phyloP scores from a whole-genome alignment of 139 green algal species.

The Micromonas commoda region DNA sequence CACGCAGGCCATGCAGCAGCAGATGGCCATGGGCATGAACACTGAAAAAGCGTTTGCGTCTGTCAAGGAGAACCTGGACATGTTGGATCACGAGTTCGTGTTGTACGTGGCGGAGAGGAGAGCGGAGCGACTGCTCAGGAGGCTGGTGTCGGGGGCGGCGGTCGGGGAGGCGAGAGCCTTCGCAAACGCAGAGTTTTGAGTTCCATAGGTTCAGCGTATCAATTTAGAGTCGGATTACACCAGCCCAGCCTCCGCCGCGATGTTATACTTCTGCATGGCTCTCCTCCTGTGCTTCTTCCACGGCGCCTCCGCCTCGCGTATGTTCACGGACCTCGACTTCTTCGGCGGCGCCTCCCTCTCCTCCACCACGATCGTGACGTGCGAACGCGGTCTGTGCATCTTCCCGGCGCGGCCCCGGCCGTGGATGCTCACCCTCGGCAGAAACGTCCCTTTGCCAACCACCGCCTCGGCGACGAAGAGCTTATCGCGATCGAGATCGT shows the following conservation, averaged over 20 bases:
- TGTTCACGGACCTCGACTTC: too few species aligned
- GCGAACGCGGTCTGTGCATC: conserved; percentile 9
- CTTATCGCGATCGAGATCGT: neutral
- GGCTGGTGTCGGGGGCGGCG: neutral
- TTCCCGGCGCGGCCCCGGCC: neutral
- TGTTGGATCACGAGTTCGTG: conserved; percentile 10
- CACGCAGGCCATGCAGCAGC: neutral
- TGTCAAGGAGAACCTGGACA: conserved; percentile 5
- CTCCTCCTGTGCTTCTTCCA: neutral
- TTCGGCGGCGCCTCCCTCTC: conserved; percentile 5
- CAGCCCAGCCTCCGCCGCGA: neutral
- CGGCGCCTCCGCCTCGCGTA: neutral
- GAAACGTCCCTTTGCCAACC: conserved; percentile 5
- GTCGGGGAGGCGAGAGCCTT: neutral
- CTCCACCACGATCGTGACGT: neutral
- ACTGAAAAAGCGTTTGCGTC: conserved; percentile 3
- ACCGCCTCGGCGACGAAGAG: neutral
- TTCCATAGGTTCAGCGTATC: neutral
- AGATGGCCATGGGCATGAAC: conserved; percentile 10
- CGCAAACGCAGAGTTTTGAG: neutral
- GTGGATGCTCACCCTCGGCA: neutral
- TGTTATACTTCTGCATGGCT: neutral
- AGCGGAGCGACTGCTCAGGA: neutral
- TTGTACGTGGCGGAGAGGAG: neutral
- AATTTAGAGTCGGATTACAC: neutral